phyloP scores from a whole-genome alignment of 2,329 filamentous ascomycete genomes.

The Clonostachys chloroleuca region DNA sequence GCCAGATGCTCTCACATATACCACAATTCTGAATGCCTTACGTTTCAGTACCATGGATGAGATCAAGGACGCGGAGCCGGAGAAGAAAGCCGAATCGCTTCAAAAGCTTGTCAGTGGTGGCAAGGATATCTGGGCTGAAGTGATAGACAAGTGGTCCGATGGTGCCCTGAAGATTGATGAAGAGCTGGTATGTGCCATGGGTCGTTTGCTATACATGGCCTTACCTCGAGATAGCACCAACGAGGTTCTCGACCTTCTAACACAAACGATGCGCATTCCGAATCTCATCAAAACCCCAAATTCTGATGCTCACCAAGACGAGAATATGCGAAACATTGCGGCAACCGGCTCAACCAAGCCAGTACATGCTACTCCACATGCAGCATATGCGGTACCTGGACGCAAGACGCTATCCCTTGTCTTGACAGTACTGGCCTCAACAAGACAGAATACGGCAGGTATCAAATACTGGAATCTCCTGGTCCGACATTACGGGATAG shows the following conservation, averaged over 20 bases:
- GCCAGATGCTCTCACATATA: slow-evolving; percentile 71
- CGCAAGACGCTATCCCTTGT: slow-evolving; percentile 64
- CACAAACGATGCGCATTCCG: slow-evolving; percentile 76
- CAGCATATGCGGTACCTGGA: slow-evolving; percentile 34
- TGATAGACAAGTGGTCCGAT: slow-evolving; percentile 69
- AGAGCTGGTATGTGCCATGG: slow-evolving; percentile 76
- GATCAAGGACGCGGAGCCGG: slow-evolving; percentile 19
- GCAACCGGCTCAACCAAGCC: not conserved
- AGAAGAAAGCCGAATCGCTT: slow-evolving; percentile 15
- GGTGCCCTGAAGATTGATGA: slow-evolving; percentile 73
- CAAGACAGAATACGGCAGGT: slow-evolving; percentile 58
- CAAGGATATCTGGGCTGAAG: slow-evolving; percentile 75
- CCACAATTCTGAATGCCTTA: slow-evolving; percentile 77
- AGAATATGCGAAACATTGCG: slow-evolving; percentile 12
- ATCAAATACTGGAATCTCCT: slow-evolving; percentile 75
- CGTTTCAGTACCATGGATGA: slow-evolving; percentile 27
- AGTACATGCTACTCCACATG: not conserved
- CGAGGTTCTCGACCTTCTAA: slow-evolving; percentile 69
- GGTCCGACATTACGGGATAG: slow-evolving; percentile 54
- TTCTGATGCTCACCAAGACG: slow-evolving; percentile 10
- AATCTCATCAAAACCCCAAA: slow-evolving; percentile 34
- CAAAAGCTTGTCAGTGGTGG: slow-evolving; percentile 57
- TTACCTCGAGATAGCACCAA: slow-evolving; percentile 56
- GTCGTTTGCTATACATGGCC: slow-evolving; percentile 66
- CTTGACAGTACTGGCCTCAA: slow-evolving; percentile 57